phyloP scores from a whole-genome alignment of 805 yeast species.

The Spathaspora boniae region DNA sequence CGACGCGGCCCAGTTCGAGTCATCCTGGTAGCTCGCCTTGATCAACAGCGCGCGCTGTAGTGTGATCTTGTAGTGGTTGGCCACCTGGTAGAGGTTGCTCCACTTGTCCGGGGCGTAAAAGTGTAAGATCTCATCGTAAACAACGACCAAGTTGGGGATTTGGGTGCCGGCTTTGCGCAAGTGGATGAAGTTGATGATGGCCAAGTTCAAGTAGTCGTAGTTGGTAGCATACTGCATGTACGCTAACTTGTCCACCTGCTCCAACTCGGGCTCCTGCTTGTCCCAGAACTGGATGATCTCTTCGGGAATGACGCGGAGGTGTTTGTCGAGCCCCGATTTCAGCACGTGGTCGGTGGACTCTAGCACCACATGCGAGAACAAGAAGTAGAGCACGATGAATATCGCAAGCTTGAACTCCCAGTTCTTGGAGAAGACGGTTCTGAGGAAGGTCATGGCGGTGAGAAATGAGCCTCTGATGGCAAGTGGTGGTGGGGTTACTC shows the following conservation, averaged over 20 bases:
- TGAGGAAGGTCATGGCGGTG: no score
- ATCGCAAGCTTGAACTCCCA: conserved; percentile 25
- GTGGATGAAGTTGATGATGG: conserved; percentile 41
- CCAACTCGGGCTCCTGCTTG: conserved; percentile 3
- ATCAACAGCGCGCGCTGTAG: conserved; percentile 23
- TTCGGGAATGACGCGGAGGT: conserved; percentile 21
- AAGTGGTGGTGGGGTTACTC: no score
- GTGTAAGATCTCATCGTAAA: conserved; percentile 27
- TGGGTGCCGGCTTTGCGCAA: conserved; percentile 33
- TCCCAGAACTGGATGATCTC: conserved; percentile 17
- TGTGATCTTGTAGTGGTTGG: conserved; percentile 20
- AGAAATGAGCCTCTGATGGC: no score
- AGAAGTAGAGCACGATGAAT: conserved; percentile 18
- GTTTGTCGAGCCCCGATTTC: conserved; percentile 13
- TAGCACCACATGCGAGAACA: conserved; percentile 16
- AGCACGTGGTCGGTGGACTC: conserved; percentile 11
- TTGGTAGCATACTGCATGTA: conserved; percentile 63
- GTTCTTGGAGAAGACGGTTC: no score
- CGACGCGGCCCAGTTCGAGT: conserved; percentile 45
- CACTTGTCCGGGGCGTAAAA: conserved; percentile 12
- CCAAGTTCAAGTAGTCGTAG: conserved; percentile 47
- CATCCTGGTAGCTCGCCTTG: conserved; percentile 10
- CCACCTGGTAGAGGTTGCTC: conserved; percentile 10
- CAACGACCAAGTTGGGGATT: conserved; percentile 45
- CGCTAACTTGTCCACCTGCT: conserved; percentile 32